Evolutionary conservation across 73 alveolate species (phyloP), one percentile per base, ranked within the genome.

Genomic region (Diophrys appendiculata): DNA sequence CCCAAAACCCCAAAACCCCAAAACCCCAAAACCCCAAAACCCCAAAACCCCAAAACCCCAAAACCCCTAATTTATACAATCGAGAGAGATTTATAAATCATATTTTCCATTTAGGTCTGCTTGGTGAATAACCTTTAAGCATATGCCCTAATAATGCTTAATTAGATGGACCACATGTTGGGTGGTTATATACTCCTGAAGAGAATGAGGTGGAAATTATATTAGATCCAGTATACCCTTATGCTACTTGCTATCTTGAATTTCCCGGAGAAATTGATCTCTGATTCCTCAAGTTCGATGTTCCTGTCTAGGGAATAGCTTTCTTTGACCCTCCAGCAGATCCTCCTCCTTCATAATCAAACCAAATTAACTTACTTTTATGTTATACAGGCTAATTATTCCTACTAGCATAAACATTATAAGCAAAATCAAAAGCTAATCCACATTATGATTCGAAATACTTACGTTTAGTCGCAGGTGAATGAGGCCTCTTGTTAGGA

Each of bases 61-160:
- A n/a, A n/a, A n/a, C n/a, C n/a, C n/a, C n/a, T n/a, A n/a, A n/a
- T n/a, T n/a, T n/a, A n/a, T n/a, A n/a, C n/a, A n/a, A n/a, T n/a
- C n/a, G n/a, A n/a, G n/a, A n/a, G n/a, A n/a, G n/a, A n/a, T n/a
- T n/a, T n/a, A n/a, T n/a, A n/a, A n/a, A n/a, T n/a, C n/a, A n/a
- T n/a, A 52, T 52, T 22, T 52, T 52, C 65, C 65, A 52, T 52
- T 52, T 52, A 22, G 65, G 65, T 52, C 65, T 52, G 65, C 65
- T 52, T 52, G 65, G 65, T 13, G 65, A 52, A 52, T 52, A 52
- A 52, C 65, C 65, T 22, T 52, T 52, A 11, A 52, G 22, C 65
- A 52, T 52, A 52, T 52, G 65, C 65, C 65, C 65, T 13, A 13
- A 52, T 13, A 52, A 13, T 52, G 65, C 65, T 22, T 52, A 52